Percentiles rank a stretch among this genome's conserved stretches.
Evolutionary conservation across 306 rosid genomes (phyloP).

Genomic region (Ammopiptanthus mongolicus): DNA sequence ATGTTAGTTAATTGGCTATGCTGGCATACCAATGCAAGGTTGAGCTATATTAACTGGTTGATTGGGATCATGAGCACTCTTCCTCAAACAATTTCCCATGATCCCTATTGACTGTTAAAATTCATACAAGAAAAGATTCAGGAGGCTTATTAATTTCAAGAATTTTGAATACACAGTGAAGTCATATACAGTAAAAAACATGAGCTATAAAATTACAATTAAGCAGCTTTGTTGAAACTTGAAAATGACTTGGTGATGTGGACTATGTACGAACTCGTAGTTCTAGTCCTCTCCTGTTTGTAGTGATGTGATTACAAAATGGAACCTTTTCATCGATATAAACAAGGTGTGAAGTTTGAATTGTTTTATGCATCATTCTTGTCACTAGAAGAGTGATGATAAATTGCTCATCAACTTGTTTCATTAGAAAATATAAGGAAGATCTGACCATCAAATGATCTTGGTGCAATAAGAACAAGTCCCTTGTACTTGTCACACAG

Average conservation of each 20-base stretch:
- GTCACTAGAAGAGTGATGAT: background rate
- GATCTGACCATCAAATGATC: background rate
- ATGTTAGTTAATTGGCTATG: background rate
- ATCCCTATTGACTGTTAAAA: background rate
- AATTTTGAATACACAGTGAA: background rate
- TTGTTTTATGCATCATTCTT: background rate
- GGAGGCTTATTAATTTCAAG: background rate
- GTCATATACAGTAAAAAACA: background rate
- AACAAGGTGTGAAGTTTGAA: background rate
- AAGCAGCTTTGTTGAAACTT: background rate
- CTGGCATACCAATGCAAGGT: conserved; percentile 18
- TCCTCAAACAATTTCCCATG: conserved; percentile 36
- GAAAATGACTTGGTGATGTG: conserved; percentile 21
- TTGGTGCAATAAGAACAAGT: background rate
- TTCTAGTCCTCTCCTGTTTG: background rate
- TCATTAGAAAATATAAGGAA: background rate
- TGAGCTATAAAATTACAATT: background rate
- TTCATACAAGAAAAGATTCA: background rate
- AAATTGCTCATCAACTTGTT: background rate
- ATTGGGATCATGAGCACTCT: conserved; percentile 11
- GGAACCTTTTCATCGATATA: background rate
- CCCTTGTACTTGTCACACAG: background rate
- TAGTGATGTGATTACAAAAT: background rate
- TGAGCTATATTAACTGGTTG: conserved; percentile 1
- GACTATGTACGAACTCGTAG: background rate